phyloP scores from a whole-genome alignment of 2,329 filamentous ascomycete species.

The Aspergillus spinulosporus region DNA sequence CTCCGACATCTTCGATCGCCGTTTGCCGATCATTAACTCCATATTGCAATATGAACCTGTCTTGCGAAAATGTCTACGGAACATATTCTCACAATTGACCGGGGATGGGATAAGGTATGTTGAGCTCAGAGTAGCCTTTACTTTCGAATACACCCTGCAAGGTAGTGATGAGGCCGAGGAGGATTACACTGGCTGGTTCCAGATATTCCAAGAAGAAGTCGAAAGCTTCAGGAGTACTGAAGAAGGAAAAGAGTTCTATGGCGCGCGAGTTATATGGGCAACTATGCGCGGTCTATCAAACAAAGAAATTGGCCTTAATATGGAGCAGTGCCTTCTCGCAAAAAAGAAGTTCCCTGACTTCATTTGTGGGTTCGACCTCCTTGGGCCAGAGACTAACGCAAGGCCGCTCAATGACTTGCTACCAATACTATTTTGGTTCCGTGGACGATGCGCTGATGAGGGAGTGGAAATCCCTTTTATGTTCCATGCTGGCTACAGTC shows the following conservation, averaged over 20 bases:
- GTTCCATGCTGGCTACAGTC: slow-evolving; percentile 89
- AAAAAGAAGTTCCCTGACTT: slow-evolving; percentile 78
- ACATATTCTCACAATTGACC: slow-evolving; percentile 69
- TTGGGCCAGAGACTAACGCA: slow-evolving; percentile 82
- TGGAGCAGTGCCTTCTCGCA: slow-evolving; percentile 82
- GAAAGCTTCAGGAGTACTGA: slow-evolving; percentile 70
- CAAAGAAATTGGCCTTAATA: slow-evolving; percentile 69
- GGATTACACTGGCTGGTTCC: slow-evolving; percentile 69
- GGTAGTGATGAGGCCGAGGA: slow-evolving; percentile 65
- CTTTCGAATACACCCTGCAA: slow-evolving; percentile 66
- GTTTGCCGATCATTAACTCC: slow-evolving; percentile 71
- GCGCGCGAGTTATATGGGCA: slow-evolving; percentile 82
- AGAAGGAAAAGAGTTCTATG: slow-evolving; percentile 78
- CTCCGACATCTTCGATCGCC: slow-evolving; percentile 76
- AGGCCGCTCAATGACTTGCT: slow-evolving; percentile 73
- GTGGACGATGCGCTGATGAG: slow-evolving; percentile 75
- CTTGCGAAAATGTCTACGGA: slow-evolving; percentile 71
- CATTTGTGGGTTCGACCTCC: slow-evolving; percentile 84
- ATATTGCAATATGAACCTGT: slow-evolving; percentile 90
- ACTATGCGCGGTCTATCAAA: slow-evolving; percentile 65
- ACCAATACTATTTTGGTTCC: slow-evolving; percentile 91
- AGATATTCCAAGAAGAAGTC: slow-evolving; percentile 75
- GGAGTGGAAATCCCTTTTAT: slow-evolving; percentile 86
- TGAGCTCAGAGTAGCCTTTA: slow-evolving; percentile 77
- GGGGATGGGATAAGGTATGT: slow-evolving; percentile 82